phyloP scores from a whole-genome alignment of 805 yeast species.

The Candida wancherniae region DNA sequence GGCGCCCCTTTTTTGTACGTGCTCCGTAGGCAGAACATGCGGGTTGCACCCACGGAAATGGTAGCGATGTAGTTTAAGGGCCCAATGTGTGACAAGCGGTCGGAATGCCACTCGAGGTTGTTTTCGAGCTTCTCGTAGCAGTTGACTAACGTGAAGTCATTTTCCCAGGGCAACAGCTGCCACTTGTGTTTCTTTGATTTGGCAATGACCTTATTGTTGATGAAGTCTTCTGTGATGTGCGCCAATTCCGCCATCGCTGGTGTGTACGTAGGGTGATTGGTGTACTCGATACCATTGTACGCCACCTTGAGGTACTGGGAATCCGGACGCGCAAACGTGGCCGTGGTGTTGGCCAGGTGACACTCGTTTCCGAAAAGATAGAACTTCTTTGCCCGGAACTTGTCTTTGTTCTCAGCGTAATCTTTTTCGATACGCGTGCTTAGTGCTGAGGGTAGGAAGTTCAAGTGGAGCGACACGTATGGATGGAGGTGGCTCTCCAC shows the following conservation, averaged over 20 bases:
- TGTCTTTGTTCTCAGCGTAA: slow-evolving; percentile 37
- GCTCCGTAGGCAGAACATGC: slow-evolving; percentile 59
- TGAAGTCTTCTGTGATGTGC: slow-evolving; percentile 35
- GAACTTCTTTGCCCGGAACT: slow-evolving; percentile 45
- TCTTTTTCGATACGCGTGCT: slow-evolving; percentile 43
- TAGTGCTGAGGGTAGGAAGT: slow-evolving; percentile 48
- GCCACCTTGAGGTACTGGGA: slow-evolving; percentile 18
- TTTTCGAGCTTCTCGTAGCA: slow-evolving; percentile 46
- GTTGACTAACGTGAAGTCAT: slow-evolving; percentile 53
- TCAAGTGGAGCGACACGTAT: slow-evolving; percentile 45
- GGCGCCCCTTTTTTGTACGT: slow-evolving; percentile 27
- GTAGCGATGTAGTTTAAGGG: slow-evolving; percentile 69
- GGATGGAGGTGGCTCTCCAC: slow-evolving; percentile 44
- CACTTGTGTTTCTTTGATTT: slow-evolving; percentile 30
- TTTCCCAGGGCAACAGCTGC: slow-evolving; percentile 45
- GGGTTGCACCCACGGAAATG: slow-evolving; percentile 60
- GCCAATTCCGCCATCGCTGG: slow-evolving; percentile 36
- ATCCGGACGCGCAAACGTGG: slow-evolving; percentile 16
- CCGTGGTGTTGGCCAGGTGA: slow-evolving; percentile 50
- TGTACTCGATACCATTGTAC: slow-evolving; percentile 40
- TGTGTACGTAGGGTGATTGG: slow-evolving; percentile 29
- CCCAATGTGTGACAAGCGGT: slow-evolving; percentile 65
- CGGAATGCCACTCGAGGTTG: slow-evolving; percentile 72
- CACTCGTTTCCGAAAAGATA: slow-evolving; percentile 61
- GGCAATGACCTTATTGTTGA: slow-evolving; percentile 30